Evolutionary conservation across 2,329 filamentous ascomycete species (phyloP).

Genomic region (Aureobasidium subglaciale): DNA sequence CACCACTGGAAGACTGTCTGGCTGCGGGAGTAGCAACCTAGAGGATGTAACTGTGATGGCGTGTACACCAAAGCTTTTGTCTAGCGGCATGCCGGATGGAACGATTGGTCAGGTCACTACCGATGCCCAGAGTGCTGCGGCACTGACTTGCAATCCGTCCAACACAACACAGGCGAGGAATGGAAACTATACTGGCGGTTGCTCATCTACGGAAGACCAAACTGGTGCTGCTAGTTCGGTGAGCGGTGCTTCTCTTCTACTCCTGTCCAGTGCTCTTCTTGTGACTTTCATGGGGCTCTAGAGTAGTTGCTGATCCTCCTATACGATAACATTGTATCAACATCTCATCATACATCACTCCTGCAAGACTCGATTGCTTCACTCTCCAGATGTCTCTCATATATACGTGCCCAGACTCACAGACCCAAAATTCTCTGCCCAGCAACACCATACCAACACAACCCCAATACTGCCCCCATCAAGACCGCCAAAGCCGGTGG

Average conservation of each 20-base stretch:
- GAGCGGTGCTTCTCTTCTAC: neutral
- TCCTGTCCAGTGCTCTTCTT: neutral
- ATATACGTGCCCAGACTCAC: too few relatives aligned
- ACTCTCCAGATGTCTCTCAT: too few relatives aligned
- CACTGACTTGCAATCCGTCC: neutral
- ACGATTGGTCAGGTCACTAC: neutral
- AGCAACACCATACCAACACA: constrained; percentile 36
- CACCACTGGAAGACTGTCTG: neutral
- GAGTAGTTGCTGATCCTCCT: too few relatives aligned
- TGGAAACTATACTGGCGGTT: neutral
- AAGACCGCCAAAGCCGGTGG: constrained; percentile 35
- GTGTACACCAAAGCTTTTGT: neutral
- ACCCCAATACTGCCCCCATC: constrained; percentile 32
- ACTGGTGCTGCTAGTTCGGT: neutral
- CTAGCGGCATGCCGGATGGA: neutral
- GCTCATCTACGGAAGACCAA: neutral
- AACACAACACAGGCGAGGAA: neutral
- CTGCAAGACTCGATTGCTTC: too few relatives aligned
- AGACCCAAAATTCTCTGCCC: neutral
- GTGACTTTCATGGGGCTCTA: neutral
- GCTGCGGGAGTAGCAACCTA: neutral
- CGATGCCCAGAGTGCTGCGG: neutral
- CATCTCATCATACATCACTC: too few relatives aligned
- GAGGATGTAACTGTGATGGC: neutral
- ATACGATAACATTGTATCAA: too few relatives aligned